Conservation (phyloP, 2,329 filamentous ascomycete species). For the Colletotrichum cereale region DNA sequence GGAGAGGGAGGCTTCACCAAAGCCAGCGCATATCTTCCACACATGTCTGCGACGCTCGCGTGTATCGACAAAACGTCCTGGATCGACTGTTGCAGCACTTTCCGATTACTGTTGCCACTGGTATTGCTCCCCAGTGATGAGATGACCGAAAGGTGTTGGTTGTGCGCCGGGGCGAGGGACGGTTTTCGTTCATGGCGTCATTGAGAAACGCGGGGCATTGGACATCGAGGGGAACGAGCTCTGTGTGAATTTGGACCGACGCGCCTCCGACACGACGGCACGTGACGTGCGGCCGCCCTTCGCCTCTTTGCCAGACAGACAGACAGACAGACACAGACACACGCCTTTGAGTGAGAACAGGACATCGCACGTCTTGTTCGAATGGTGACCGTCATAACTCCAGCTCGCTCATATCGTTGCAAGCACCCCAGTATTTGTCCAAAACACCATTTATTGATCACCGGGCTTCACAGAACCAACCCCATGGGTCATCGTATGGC, state of each 20-base stretch:
- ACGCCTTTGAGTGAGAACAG: too few relatives aligned
- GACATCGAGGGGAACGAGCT: background rate
- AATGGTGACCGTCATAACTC: background rate
- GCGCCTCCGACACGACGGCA: constrained; percentile 20
- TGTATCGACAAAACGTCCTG: background rate
- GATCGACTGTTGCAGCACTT: background rate
- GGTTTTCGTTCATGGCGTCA: constrained; percentile 18
- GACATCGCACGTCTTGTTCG: background rate
- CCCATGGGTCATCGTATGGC: background rate
- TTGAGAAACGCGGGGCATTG: constrained; percentile 9
- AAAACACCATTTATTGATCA: background rate
- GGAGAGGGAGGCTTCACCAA: constrained; percentile 48
- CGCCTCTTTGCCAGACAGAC: background rate
- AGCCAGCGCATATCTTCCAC: constrained; percentile 53
- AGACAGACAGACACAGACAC: too few relatives aligned
- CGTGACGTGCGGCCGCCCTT: background rate
- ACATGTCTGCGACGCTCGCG: constrained; percentile 44
- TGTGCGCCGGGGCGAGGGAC: background rate
- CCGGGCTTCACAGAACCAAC: background rate
- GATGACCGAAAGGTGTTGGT: background rate
- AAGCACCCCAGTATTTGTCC: background rate
- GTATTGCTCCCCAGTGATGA: background rate
- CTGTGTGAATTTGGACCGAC: background rate
- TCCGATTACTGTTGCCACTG: background rate
- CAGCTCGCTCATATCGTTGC: background rate